A percentile compares a stretch with the other conserved stretches of the same genome.
These are phyloP conservation scores for Claviceps purpurea DNA, from an alignment of 2,329 filamentous ascomycete species.

Conservation along the genomic window DNA sequence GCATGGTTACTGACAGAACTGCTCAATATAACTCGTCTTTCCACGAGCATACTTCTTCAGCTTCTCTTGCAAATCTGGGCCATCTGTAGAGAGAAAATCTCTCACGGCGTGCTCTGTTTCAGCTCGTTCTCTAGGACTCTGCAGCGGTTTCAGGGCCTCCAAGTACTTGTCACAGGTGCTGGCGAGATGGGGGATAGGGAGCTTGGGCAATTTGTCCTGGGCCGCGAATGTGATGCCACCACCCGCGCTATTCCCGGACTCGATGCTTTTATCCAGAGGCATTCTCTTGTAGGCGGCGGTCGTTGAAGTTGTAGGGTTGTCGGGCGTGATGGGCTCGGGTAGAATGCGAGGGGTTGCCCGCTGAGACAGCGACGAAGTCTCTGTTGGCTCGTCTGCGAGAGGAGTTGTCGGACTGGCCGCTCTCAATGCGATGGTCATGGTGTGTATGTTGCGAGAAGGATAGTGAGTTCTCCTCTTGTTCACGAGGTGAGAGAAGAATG, in stretches of 20 bases:
- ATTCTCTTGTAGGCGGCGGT: constrained; percentile 25
- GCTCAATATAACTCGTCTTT: constrained; percentile 93
- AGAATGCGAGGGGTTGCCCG: constrained; percentile 27
- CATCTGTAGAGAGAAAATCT: constrained; percentile 72
- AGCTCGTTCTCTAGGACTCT: constrained; percentile 65
- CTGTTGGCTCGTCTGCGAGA: constrained; percentile 54
- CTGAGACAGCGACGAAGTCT: constrained; percentile 15
- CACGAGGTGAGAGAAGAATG: constrained; percentile 34
- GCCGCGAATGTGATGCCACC: constrained; percentile 77
- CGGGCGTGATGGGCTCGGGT: constrained; percentile 16
- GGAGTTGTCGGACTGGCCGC: constrained; percentile 51
- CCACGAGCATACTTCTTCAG: constrained; percentile 81
- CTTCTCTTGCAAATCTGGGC: constrained; percentile 74
- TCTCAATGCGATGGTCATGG: constrained; percentile 24
- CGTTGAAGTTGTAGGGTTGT: constrained; percentile 11
- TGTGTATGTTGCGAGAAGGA: constrained; percentile 14
- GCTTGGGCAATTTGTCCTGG: constrained; percentile 78
- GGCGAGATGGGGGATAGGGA: constrained; percentile 85
- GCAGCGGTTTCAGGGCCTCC: constrained; percentile 64
- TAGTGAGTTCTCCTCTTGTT: not conserved
- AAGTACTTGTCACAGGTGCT: constrained; percentile 68
- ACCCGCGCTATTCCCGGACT: constrained; percentile 26
- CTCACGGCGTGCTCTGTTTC: constrained; percentile 70
- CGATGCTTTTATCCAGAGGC: constrained; percentile 29
- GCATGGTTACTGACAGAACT: constrained; percentile 64